Conservation (phyloP, 306 rosid species). For the Arachis stenosperma region DNA sequence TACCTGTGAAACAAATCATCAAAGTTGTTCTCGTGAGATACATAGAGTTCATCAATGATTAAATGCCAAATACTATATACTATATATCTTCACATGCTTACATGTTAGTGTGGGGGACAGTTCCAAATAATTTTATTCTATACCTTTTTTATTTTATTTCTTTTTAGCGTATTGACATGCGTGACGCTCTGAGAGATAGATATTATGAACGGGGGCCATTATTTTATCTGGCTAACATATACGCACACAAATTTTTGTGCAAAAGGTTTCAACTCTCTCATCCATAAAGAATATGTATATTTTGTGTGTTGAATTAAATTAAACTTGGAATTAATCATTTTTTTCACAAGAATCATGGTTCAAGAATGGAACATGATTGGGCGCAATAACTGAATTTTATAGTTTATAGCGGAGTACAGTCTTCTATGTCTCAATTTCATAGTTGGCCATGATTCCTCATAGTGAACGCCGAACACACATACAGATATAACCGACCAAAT, state of each 20-base stretch:
- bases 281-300: background rate
- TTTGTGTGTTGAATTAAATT: background rate
- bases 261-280: background rate
- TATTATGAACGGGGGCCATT: background rate
- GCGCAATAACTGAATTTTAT: no score
- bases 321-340: background rate
- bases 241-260: slow-evolving; percentile 12
- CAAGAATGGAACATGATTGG: slow-evolving; percentile 17
- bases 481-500: background rate
- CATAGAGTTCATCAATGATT: slow-evolving; percentile 18
- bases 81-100: slow-evolving; percentile 34
- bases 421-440: background rate
- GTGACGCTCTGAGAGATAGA: background rate
- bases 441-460: slow-evolving; percentile 21
- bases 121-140: background rate
- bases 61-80: background rate
- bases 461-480: background rate
- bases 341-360: background rate
- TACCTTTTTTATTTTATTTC: no score
- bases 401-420: background rate
- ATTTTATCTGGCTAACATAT: background rate
- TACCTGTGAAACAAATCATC: slow-evolving; percentile 23
- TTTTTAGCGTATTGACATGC: background rate
- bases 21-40: slow-evolving; percentile 10
- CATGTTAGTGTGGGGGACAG: slow-evolving; percentile 3